These are phyloP conservation scores for Thraustochytrium sp. DNA, from an alignment of 352 stramenopile species.

Conservation along the genomic window DNA sequence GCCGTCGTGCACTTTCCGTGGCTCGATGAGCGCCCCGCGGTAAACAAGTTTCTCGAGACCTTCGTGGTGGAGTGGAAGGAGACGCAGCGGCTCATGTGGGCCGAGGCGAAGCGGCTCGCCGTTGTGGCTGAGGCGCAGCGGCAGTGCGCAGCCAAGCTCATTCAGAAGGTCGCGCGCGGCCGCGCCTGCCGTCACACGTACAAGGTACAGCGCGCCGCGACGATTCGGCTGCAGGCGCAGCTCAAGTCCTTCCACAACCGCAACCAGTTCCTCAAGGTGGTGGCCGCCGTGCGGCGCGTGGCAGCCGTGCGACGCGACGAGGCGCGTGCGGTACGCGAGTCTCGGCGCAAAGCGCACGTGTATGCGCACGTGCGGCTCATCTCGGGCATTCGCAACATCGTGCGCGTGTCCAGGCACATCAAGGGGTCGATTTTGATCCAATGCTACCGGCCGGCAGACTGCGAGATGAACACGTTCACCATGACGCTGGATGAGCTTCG, in stretches of 20 bases:
- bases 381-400: background rate
- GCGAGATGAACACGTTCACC: constrained; percentile 3
- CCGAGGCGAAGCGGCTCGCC: constrained; percentile 52
- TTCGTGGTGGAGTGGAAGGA: background rate
- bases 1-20: constrained; percentile 2
- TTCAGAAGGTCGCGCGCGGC: constrained; percentile 46
- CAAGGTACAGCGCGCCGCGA: background rate
- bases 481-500: constrained; percentile 10
- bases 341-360: background rate
- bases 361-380: background rate
- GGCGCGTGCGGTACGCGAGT: background rate
- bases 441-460: background rate
- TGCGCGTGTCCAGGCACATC: background rate
- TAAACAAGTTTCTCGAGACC: background rate
- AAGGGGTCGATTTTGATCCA: constrained; percentile 21
- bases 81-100: constrained; percentile 51
- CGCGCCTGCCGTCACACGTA: constrained; percentile 44
- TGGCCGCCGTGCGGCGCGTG: background rate
- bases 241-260: constrained; percentile 1
- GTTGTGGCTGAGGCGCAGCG: constrained; percentile 52
- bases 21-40: constrained; percentile 1
- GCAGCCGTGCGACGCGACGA: background rate
- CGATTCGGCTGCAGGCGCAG: background rate
- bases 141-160: constrained; percentile 49
- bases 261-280: background rate